Base-by-base conservation (phyloP, 2,329 filamentous ascomycete species). In the Ceratocystis lukuohia region DNA sequence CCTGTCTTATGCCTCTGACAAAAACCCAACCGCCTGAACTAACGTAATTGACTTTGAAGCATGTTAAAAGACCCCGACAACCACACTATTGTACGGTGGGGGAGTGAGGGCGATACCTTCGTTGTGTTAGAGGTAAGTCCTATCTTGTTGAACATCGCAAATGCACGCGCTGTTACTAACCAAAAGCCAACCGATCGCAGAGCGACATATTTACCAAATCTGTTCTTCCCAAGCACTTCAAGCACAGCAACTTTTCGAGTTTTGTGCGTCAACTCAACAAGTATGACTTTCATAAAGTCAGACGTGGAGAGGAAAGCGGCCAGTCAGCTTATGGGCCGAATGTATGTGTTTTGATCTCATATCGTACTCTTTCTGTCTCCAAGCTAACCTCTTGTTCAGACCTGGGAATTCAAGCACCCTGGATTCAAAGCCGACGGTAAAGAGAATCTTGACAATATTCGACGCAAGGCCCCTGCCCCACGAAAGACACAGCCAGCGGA, bases 151-250 rank as follows among this genome's bases (percentile, higher is more conserved):
- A 12, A 22, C 46, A 50, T 28, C 3, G n/a, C 53, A 37, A 30
- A 56, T 41, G 66, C 67, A 64, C 30, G 50, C n/a, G 50, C 22
- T 53, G 57, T 61, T 45, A 61, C 64, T 57, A 17, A 63, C 22
- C 20, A 30, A 22, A 61, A 61, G 20, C 61, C 64, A 64, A 65
- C 33, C 30, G 17, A 8, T 33, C 25, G 25, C 75, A 96, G 93
- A 96, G 95, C 76, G 93, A 97, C 75, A 96, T 96, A 76, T 99
- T 99, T 74, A 97, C 94, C 25, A 96, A 96, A 75, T 88, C 89
- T 48, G 96, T 99, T 71, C 84, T 99, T 17, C 94, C 94, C 1
- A 96, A 97, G 74, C 91, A 97, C 73, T 99, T 99, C 81, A 99
- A 99, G 77, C 94, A 97, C 77, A 96, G 91, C 82, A 96, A 96